A percentile compares a stretch with the other conserved stretches of the same genome.
phyloP scores from a whole-genome alignment of 1,284 basidiomycete genomes.

The Microbotryomycetes sp. region DNA sequence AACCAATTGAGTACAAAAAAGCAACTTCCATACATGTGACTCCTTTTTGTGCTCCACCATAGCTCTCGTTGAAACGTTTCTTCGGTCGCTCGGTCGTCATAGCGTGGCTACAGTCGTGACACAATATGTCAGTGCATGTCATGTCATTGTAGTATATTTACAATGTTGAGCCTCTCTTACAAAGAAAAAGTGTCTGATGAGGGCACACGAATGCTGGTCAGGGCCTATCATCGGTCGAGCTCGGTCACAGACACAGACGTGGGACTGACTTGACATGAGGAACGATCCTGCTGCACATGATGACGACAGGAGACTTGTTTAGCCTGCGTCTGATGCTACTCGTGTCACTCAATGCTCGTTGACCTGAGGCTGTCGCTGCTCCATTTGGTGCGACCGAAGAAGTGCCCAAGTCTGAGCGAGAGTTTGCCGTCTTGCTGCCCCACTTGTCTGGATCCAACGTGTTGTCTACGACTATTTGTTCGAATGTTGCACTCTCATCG shows the following conservation, averaged over 20 bases:
- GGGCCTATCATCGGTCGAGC: not conserved
- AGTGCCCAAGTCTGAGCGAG: not conserved
- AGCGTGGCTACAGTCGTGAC: not conserved
- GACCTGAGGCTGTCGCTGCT: not conserved
- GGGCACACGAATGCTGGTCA: not conserved
- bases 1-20: conserved; percentile 67
- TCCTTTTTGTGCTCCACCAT: not conserved
- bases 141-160: no score
- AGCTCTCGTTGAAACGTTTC: not conserved
- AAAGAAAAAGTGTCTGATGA: not conserved
- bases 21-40: conserved; percentile 52
- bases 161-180: not conserved
- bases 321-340: not conserved
- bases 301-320: not conserved
- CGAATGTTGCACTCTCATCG: no score
- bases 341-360: not conserved
- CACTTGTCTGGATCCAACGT: not conserved
- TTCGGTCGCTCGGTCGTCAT: not conserved
- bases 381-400: not conserved
- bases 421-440: not conserved
- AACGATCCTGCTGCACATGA: not conserved
- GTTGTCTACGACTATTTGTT: not conserved
- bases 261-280: not conserved
- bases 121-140: no score
- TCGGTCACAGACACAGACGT: not conserved